Base-by-base conservation (phyloP, 306 rosid species). In the Vicia villosa region DNA sequence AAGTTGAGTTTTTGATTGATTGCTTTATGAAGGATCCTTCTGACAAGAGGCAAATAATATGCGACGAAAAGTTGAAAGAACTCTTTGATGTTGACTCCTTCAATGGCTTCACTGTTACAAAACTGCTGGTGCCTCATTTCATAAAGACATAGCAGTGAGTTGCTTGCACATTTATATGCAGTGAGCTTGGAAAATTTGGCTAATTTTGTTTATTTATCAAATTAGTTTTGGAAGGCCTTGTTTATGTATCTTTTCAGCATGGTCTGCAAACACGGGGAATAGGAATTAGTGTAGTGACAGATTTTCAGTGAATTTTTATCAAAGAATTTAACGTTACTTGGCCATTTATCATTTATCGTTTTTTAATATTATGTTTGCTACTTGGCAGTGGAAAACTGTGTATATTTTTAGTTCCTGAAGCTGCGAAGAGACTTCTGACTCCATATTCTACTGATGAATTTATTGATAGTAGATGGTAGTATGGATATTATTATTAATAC, bases 61-160 rank as follows among this genome's bases (percentile, higher is more conserved):
- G 96, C 19, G 96, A 89, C 34, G 85, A 83, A 78, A 89, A 87
- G 87, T 83, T 89, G 77, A 89, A 89, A 76, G 91, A 89, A 79
- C 90, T 85, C 71, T 87, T 87, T 6, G 81, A 80, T 24, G 79
- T 89, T 0, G 92, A 87, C 74, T 22, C 91, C 60, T 89, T 89
- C 56, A 28, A 6, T 6, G 96, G 96, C 68, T 87, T 89, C 79
- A 82, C 96, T 0, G 91, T 89, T 40, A 60, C 93, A 17, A 89
- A 87, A 76, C 87, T 89, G 58, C 77, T 87, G 74, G 80, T 83
- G 40, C 75, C 87, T 78, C 96, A 87, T 82, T 87, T 89, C 63
- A 75, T 77, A 70, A 89, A 85, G 85, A 19, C 81, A 72, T 58
- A 77, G 72, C 88, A 72, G 73, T 82, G 78, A 84, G 69, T 69